phyloP scores from a whole-genome alignment of 306 rosid species.

The Malus domestica region ASM211411v1 NC_041799.1:35864501-35865000 shows the following conservation, averaged over 20 bases:
- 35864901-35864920: not conserved
- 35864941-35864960: not conserved
- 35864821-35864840: constrained; percentile 77
- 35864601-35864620: not conserved
- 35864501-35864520: not conserved
- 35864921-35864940: constrained; percentile 2
- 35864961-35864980: not conserved
- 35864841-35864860: constrained; percentile 99
- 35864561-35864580: not conserved
- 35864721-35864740: not conserved
- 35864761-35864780: constrained; percentile 71
- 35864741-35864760: constrained; percentile 9
- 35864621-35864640: not conserved
- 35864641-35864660: not conserved
- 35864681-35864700: not conserved
- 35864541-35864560: not conserved
- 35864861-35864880: constrained; percentile 85
- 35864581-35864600: not conserved
- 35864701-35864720: not conserved
- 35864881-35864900: constrained; percentile 49
- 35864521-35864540: not conserved
- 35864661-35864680: not conserved
- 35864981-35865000: not conserved
- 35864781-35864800: constrained; percentile 70
- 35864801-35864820: constrained; percentile 71